A percentile compares a stretch with the other conserved stretches of the same genome.
phyloP scores from a whole-genome alignment of 495 filamentous ascomycete genomes.

The Podospora tetraspora region DNA sequence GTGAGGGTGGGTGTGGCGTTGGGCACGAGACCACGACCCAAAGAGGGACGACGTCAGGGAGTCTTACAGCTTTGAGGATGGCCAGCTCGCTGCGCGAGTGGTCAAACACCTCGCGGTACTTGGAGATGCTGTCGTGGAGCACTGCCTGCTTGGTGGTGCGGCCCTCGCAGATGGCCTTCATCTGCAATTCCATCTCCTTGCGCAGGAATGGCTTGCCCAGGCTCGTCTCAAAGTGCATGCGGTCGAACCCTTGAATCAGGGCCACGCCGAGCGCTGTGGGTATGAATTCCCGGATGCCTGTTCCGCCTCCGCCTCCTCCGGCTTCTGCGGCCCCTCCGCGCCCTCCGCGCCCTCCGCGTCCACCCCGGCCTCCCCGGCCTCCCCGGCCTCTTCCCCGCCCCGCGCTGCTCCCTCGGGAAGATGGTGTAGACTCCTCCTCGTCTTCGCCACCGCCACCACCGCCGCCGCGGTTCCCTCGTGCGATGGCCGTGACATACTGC shows the following conservation, averaged over 20 bases:
- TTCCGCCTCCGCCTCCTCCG: slow-evolving; percentile 15
- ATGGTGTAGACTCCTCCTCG: slow-evolving; percentile 30
- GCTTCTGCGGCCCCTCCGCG: slow-evolving; percentile 38
- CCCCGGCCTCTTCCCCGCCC: slow-evolving; percentile 36
- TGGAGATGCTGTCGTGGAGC: slow-evolving; percentile 70
- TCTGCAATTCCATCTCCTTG: slow-evolving; percentile 93
- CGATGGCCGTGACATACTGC: slow-evolving; percentile 66
- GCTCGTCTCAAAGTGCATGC: slow-evolving; percentile 81
- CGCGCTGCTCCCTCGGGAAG: slow-evolving; percentile 34
- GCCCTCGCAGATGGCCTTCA: slow-evolving; percentile 95
- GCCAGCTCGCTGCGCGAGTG: slow-evolving; percentile 67
- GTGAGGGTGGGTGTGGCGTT: not conserved
- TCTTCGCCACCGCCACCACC: slow-evolving; percentile 29
- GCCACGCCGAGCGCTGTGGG: slow-evolving; percentile 87
- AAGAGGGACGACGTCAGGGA: not conserved
- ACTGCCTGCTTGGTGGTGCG: slow-evolving; percentile 64
- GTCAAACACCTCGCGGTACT: slow-evolving; percentile 79
- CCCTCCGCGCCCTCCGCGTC: slow-evolving; percentile 33
- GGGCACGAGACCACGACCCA: not conserved
- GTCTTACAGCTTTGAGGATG: slow-evolving; percentile 66
- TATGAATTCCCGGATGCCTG: slow-evolving; percentile 75
- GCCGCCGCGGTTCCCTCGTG: slow-evolving; percentile 33
- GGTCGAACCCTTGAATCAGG: slow-evolving; percentile 87
- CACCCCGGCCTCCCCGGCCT: slow-evolving; percentile 40
- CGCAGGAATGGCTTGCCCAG: slow-evolving; percentile 94